Percentiles rank a stretch among this genome's conserved stretches.
phyloP scores from a whole-genome alignment of 2,329 filamentous ascomycete species.

The Lachnellula occidentalis region DNA sequence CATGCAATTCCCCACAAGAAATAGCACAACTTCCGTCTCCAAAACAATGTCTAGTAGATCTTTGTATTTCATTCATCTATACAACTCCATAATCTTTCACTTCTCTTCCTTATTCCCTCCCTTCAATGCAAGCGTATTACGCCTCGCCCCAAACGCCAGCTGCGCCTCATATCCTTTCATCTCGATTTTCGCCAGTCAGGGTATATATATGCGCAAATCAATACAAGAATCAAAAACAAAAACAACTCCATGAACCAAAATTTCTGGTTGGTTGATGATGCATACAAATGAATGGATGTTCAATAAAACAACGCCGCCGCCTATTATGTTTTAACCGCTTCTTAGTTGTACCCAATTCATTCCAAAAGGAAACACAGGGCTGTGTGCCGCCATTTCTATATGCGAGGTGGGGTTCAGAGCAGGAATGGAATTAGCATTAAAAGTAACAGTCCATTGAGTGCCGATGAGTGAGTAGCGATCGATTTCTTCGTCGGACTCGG shows the following conservation, averaged over 20 bases:
- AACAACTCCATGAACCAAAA: not conserved
- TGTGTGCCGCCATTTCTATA: not conserved
- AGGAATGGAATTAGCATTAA: not conserved
- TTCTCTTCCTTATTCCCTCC: not conserved
- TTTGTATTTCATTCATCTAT: not conserved
- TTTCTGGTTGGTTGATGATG: too few species aligned
- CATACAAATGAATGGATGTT: not conserved
- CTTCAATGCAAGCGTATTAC: not conserved
- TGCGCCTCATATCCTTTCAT: not conserved
- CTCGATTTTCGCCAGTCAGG: not conserved
- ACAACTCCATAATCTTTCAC: not conserved
- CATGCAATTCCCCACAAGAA: too few species aligned
- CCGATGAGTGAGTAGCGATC: not conserved
- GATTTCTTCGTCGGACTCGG: constrained; percentile 25
- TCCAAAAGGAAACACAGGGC: not conserved
- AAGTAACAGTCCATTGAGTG: not conserved
- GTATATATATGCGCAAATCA: not conserved
- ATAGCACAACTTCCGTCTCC: too few species aligned
- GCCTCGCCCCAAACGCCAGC: not conserved
- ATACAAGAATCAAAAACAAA: not conserved
- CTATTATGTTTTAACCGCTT: not conserved
- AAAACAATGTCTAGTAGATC: too few species aligned
- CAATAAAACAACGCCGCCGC: not conserved
- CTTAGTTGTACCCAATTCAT: not conserved
- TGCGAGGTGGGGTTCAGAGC: not conserved